Evolutionary conservation across 179 eudicot genomes (phyloP).

Genomic region (Carnegiea gigantea): DNA sequence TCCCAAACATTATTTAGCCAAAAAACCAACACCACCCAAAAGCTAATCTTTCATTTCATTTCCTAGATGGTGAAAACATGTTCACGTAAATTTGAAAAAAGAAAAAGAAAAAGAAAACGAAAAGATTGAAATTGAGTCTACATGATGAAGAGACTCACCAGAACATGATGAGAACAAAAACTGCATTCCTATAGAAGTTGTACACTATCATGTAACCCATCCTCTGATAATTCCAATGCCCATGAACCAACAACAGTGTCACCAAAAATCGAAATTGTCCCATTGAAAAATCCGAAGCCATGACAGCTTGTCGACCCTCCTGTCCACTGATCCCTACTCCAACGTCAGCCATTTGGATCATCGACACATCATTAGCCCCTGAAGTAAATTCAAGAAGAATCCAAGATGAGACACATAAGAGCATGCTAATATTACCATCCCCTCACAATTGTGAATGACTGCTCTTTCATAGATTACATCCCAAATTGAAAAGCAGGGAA

Average conservation of each 20-base stretch:
- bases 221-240: constrained; percentile 99
- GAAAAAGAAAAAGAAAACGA: not conserved
- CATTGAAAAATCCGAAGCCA: constrained; percentile 99
- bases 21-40: not conserved
- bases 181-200: constrained; percentile 94
- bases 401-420: not conserved
- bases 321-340: constrained; percentile 99
- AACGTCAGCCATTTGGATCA: constrained; percentile 99
- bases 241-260: constrained; percentile 87
- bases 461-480: not conserved
- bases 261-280: constrained; percentile 96
- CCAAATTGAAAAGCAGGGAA: not conserved
- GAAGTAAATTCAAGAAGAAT: constrained; percentile 20
- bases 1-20: not conserved
- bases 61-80: not conserved
- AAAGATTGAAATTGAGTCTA: not conserved
- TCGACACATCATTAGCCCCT: constrained; percentile 99
- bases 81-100: not conserved
- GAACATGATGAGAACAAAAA: constrained; percentile 77
- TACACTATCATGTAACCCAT: constrained; percentile 95
- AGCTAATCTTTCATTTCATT: not conserved
- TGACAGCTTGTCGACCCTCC: constrained; percentile 99
- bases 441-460: constrained; percentile 1
- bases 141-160: constrained; percentile 62
- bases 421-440: not conserved